A percentile compares a stretch with the other conserved stretches of the same genome.
phyloP scores from a whole-genome alignment of 768 basidiomycete genomes.

The Naganishia antarctica region DNA sequence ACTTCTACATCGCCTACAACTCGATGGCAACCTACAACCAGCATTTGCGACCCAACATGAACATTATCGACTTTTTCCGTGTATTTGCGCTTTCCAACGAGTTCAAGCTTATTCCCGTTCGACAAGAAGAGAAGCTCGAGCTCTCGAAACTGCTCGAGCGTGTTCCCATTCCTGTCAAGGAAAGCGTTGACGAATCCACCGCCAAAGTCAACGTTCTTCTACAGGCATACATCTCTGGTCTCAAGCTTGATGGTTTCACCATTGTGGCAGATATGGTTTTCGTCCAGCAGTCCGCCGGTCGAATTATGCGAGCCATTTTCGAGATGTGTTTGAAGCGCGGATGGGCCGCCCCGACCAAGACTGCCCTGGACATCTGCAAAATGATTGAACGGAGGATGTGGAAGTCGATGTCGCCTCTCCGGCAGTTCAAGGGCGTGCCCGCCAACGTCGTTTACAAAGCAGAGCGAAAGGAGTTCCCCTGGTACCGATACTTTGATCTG shows the following conservation, averaged over 20 bases:
- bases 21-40: conserved; percentile 98
- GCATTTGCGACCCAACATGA: conserved; percentile 81
- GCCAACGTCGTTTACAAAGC: conserved; percentile 76
- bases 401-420: conserved; percentile 93
- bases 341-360: conserved; percentile 92
- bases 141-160: conserved; percentile 82
- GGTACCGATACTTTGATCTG: conserved; percentile 95
- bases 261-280: conserved; percentile 65
- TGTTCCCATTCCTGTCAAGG: conserved; percentile 95
- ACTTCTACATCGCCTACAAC: conserved; percentile 90
- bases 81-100: conserved; percentile 94
- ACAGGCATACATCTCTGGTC: conserved; percentile 87
- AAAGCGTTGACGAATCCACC: conserved; percentile 89
- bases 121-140: conserved; percentile 72
- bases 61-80: conserved; percentile 81
- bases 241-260: conserved; percentile 77
- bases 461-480: conserved; percentile 96
- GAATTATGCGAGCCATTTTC: conserved; percentile 91
- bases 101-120: conserved; percentile 79
- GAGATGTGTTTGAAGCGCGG: conserved; percentile 96
- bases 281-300: conserved; percentile 93
- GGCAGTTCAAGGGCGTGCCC: conserved; percentile 91
- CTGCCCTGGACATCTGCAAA: conserved; percentile 88
- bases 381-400: conserved; percentile 82
- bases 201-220: conserved; percentile 96